Evolutionary conservation across 1,284 basidiomycete genomes (phyloP), one percentile per base, ranked within the genome.

Genomic region (Rhodofomes roseus): DNA sequence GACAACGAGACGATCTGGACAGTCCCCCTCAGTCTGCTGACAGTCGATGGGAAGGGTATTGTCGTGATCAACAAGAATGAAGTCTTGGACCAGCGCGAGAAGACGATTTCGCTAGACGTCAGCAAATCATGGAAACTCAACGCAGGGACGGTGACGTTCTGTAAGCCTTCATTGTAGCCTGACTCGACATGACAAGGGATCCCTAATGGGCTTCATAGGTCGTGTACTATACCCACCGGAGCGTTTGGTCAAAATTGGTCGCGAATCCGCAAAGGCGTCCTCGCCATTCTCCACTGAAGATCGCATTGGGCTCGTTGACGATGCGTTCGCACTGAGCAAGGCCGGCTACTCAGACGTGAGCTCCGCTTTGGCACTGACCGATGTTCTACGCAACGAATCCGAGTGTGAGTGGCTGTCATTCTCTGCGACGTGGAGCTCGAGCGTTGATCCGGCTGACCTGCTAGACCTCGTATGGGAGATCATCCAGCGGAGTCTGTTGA

Each of bases 1-100:
- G 92, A 98, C 65, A 96, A 98, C 71, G 81, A 94, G 75, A 97
- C 94, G 2, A 80, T 95, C 62, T 98, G 96, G 90, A 84, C 84
- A 46, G 76, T 98, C 41, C 96, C 96, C 12, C 79, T 98, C 62
- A 84, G 84, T 68, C 74, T 98, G 62, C 78, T 93, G 66, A 89
- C 89, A 2, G 75, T 86, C 41, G 81, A 82, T 58, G 73, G 71
- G 8, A 71, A 79, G 60, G 92, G 91, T 46, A 85, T 86, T 65
- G 68, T 81, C 2, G 74, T 73, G 12, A 73, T 92, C 58, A 84
- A 96, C 74, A 85, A 82, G 65, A 77, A 81, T 44, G 79, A 83
- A 16, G 74, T 96, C 50, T 81, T 98, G 52, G 77, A 82, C 63
- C 81, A 84, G 63, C 87, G 93, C 56, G 88, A 93, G 73, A 81